Conservation (phyloP, 176 grass and related monocot genomes). For the Oryza coarctata region DNA sequence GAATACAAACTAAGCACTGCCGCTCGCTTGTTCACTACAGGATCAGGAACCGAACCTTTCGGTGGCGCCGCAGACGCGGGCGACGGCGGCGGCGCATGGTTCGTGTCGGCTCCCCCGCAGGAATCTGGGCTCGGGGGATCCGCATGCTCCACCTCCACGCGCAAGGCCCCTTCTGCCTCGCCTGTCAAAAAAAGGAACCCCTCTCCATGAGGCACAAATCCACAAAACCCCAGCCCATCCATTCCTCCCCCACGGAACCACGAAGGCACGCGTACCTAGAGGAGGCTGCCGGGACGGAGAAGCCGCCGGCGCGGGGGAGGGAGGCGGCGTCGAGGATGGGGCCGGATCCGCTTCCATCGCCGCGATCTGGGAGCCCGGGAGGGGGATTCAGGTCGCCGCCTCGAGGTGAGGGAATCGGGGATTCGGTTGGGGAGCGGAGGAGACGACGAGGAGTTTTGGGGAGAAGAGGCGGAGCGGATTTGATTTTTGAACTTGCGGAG, state of each 20-base stretch:
- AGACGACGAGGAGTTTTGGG: background rate
- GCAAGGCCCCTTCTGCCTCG: background rate
- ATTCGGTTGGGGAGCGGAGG: background rate
- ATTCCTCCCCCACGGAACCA: background rate
- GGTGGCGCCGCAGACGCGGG: background rate
- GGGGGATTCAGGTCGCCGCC: too few species aligned
- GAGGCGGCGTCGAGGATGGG: background rate
- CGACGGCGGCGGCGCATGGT: background rate
- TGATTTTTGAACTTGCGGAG: slow-evolving; percentile 30
- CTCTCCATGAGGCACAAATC: background rate
- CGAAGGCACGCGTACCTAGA: slow-evolving; percentile 26
- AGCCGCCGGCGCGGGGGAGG: background rate
- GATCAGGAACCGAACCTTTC: slow-evolving; percentile 19
- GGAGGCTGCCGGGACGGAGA: background rate
- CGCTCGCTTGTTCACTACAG: background rate
- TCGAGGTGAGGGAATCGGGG: background rate
- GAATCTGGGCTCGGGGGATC: slow-evolving; percentile 1
- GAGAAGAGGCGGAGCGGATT: slow-evolving; percentile 15
- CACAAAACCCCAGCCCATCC: background rate
- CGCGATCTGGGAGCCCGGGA: background rate
- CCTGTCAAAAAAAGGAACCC: slow-evolving; percentile 6
- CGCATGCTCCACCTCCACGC: background rate
- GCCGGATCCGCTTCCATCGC: slow-evolving; percentile 37
- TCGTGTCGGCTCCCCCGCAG: background rate
- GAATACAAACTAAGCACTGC: background rate